These are phyloP conservation scores for Prosopis cineraria DNA, from an alignment of 306 rosid species.

Conservation along the genomic window DNA sequence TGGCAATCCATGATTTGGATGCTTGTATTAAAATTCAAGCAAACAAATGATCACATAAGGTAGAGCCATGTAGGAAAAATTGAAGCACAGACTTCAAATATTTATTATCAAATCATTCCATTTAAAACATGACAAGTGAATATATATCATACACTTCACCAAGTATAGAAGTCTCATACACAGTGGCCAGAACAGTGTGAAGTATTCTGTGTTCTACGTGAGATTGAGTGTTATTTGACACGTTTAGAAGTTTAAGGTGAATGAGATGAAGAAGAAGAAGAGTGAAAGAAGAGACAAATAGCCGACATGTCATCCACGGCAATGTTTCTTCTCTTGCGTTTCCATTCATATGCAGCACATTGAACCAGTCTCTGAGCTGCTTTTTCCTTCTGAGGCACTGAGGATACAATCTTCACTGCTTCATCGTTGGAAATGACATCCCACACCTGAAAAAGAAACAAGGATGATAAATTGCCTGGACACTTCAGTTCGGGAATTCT, in stretches of 20 bases:
- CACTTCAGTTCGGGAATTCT: not conserved
- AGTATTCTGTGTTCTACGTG: not conserved
- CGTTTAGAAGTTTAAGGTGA: not conserved
- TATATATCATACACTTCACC: not conserved
- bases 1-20: not conserved
- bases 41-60: not conserved
- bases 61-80: not conserved
- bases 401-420: constrained; percentile 61
- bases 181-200: not conserved
- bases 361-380: constrained; percentile 66
- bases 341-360: constrained; percentile 67
- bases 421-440: constrained; percentile 75
- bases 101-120: too few species aligned
- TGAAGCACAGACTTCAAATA: not conserved
- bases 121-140: not conserved
- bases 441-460: constrained; percentile 54
- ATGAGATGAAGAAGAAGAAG: constrained; percentile 25
- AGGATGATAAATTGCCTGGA: not conserved
- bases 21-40: not conserved
- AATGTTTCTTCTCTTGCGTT: constrained; percentile 63
- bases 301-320: constrained; percentile 80
- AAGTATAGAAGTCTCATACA: not conserved
- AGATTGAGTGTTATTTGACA: not conserved
- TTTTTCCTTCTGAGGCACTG: constrained; percentile 50
- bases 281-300: constrained; percentile 66